phyloP scores from a whole-genome alignment of 1,284 basidiomycete genomes.

The Cryptococcus amylolentus region DNA sequence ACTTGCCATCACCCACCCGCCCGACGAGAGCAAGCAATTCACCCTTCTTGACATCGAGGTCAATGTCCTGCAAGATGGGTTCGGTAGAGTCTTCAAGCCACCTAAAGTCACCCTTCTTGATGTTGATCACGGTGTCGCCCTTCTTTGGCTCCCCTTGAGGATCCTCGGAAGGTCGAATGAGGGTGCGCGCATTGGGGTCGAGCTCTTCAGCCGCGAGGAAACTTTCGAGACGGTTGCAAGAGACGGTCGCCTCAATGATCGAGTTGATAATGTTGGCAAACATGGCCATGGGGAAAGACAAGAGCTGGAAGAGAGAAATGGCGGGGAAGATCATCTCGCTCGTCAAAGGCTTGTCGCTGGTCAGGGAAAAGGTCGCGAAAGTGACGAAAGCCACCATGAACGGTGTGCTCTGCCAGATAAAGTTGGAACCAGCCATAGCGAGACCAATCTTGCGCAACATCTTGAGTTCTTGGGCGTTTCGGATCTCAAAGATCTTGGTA shows the following conservation, averaged over 20 bases:
- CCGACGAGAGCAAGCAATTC: conserved; percentile 83
- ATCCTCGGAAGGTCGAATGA: conserved; percentile 51
- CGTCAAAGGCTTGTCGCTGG: conserved; percentile 70
- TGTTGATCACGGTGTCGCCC: conserved; percentile 70
- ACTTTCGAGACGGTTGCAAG: conserved; percentile 69
- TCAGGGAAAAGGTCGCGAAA: conserved; percentile 73
- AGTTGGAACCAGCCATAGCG: conserved; percentile 50
- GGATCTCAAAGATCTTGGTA: conserved; percentile 65
- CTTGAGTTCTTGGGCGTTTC: conserved; percentile 79
- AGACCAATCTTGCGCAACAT: conserved; percentile 79
- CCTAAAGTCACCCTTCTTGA: conserved; percentile 70
- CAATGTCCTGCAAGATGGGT: conserved; percentile 72
- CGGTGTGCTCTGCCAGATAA: conserved; percentile 47
- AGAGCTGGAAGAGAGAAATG: conserved; percentile 85
- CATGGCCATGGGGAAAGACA: conserved; percentile 83
- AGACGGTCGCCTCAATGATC: conserved; percentile 66
- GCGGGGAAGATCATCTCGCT: conserved; percentile 91
- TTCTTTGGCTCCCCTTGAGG: conserved; percentile 48
- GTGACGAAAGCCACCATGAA: conserved; percentile 77
- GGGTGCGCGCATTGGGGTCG: conserved; percentile 65
- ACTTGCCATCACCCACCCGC: conserved; percentile 89
- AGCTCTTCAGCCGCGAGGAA: conserved; percentile 80
- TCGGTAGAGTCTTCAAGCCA: conserved; percentile 62
- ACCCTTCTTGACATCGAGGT: conserved; percentile 73
- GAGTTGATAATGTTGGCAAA: conserved; percentile 50